phyloP scores from a whole-genome alignment of 495 filamentous ascomycete genomes.

The Cercophora samala region DNA sequence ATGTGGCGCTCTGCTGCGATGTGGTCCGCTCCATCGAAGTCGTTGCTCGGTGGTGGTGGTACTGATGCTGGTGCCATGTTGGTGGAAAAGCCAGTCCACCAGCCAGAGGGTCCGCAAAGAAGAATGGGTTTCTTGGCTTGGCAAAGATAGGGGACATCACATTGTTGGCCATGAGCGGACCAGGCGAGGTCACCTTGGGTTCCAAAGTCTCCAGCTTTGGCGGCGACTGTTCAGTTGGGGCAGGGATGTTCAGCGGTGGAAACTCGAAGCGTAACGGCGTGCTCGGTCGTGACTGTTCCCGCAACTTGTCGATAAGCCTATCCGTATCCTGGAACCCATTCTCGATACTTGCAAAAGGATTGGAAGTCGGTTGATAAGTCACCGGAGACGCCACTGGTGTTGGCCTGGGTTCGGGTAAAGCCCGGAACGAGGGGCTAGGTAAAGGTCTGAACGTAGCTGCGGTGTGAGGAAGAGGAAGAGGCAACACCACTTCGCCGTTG shows the following conservation, averaged over 20 bases:
- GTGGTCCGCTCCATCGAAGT: not conserved
- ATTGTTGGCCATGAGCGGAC: constrained; percentile 21
- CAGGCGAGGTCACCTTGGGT: constrained; percentile 26
- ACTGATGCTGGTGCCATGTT: not conserved
- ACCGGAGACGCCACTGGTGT: constrained; percentile 1
- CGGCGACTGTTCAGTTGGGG: not conserved
- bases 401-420: not conserved
- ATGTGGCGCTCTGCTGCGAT: not conserved
- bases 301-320: constrained; percentile 21
- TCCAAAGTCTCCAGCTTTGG: constrained; percentile 22
- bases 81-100: constrained; percentile 19
- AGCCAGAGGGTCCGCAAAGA: constrained; percentile 18
- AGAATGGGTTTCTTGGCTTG: constrained; percentile 18
- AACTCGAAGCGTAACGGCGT: constrained; percentile 8
- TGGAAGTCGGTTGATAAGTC: not conserved
- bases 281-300: constrained; percentile 8
- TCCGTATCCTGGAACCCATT: constrained; percentile 21
- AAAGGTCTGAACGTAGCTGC: constrained; percentile 3
- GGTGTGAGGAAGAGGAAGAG: constrained; percentile 4
- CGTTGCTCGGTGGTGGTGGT: not conserved
- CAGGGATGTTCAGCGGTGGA: constrained; percentile 11
- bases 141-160: constrained; percentile 20
- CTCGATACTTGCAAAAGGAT: constrained; percentile 8
- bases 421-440: not conserved
- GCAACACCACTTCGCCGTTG: not conserved